A percentile compares a stretch with the other conserved stretches of the same genome.
phyloP scores from a whole-genome alignment of 192 early-diverging fungal species.

The Rhizophagus sp. region DNA sequence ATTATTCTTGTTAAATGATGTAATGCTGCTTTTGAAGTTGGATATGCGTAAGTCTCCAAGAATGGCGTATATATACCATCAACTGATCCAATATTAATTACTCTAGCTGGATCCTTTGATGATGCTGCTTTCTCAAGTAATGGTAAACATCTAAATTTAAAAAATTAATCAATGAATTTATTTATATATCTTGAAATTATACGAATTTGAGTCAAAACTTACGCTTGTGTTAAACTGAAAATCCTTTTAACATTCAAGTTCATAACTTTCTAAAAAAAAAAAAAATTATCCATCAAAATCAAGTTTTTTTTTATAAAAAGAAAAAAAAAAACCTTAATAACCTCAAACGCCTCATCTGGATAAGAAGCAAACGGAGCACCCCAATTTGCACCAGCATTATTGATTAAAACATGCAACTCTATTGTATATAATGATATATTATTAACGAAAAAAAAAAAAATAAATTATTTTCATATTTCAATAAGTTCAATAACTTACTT shows the following conservation, averaged over 20 bases:
- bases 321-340: not conserved
- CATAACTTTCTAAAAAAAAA: slow-evolving; percentile 16
- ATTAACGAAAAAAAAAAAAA: not conserved
- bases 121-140: slow-evolving; percentile 59
- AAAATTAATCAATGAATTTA: not conserved
- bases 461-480: too few relatives aligned
- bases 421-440: not conserved
- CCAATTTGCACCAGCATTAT: slow-evolving; percentile 76
- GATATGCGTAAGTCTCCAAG: slow-evolving; percentile 67
- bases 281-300: not conserved
- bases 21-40: slow-evolving; percentile 77
- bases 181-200: not conserved
- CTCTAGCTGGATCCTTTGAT: slow-evolving; percentile 57
- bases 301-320: not conserved
- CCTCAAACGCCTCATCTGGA: slow-evolving; percentile 25
- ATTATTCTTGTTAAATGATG: slow-evolving; percentile 73
- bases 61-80: slow-evolving; percentile 40
- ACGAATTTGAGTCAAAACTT: not conserved
- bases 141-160: slow-evolving; percentile 36
- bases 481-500: slow-evolving; percentile 31
- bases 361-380: slow-evolving; percentile 3
- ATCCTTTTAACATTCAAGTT: slow-evolving; percentile 28
- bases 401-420: slow-evolving; percentile 82
- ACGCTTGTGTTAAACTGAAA: slow-evolving; percentile 27
- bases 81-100: slow-evolving; percentile 85